Base-by-base conservation (phyloP, 495 filamentous ascomycete species). In the Massariosphaeria phaeospora region DNA sequence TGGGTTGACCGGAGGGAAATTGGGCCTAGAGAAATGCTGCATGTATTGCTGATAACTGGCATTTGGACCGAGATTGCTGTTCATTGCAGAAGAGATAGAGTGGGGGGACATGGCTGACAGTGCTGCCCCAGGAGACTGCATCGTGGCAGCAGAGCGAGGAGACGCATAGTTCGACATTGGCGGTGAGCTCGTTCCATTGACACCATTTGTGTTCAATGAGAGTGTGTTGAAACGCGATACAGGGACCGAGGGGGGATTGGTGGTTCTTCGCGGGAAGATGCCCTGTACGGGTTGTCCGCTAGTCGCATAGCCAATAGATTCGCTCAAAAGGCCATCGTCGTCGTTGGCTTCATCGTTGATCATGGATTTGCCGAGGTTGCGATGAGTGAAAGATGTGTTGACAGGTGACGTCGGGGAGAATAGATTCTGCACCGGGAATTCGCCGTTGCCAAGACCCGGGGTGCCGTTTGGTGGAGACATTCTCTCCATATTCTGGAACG, bases 401-500 rank as follows among this genome's bases (percentile, higher is more conserved):
- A 93, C 84, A 9, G 88, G 86, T 20, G 88, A 94, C 62, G 90
- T 85, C 2, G 88, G 86, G 15, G 84, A 88, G 71, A 94, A 95
- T 33, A 93, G 68, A 57, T 72, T 86, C 5, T 82, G 76, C 44
- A 78, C 72, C 3, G 78, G 72, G 41, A 86, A 74, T 40, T 88
- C 81, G 12, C 66, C 69, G 57, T 78, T 79, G 26, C 74, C 67
- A 56, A 81, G 79, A 11, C 75, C 67, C 5, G 74, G 69, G n/a
- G 75, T 72, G 27, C 77, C 79, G 52, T 76, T 76, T 12, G 81
- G 73, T 6, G 85, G 79, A 13, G 84, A 83, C n/a, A 89, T 76
- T 56, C 81, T 79, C 53, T 90, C 86, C 48, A 86, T 66, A 12
- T 78, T 76, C 23, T 88, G 85, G 66, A 91, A 93, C 0, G 84